Conservation (phyloP, 139 green algal species). For the Yamagishiella unicocca region DNA sequence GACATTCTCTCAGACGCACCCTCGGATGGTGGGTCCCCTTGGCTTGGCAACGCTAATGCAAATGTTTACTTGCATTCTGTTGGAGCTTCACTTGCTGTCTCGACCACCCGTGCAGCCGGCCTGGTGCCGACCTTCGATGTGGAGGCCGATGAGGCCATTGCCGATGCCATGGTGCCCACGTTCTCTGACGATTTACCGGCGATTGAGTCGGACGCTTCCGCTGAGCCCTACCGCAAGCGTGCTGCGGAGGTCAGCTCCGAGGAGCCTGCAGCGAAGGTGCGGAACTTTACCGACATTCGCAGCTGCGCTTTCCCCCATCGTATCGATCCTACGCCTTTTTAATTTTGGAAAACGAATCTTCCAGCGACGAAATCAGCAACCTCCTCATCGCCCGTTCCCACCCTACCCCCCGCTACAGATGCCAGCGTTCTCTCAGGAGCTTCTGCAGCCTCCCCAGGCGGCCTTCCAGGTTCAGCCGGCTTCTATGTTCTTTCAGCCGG, state of each 20-base stretch:
- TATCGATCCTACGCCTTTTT: no score
- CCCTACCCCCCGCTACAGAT: no score
- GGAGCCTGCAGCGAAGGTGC: conserved; percentile 20
- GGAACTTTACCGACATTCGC: no score
- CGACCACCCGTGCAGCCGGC: conserved; percentile 30
- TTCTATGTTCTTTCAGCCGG: conserved; percentile 3
- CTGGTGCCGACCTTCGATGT: conserved; percentile 49
- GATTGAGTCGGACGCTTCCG: not conserved
- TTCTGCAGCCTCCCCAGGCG: not conserved
- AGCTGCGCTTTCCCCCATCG: no score
- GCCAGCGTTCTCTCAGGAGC: not conserved
- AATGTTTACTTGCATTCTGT: not conserved
- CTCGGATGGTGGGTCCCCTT: conserved; percentile 33
- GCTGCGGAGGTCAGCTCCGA: not conserved
- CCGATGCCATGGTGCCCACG: not conserved
- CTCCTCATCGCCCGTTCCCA: no score
- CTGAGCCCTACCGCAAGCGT: not conserved
- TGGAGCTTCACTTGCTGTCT: not conserved
- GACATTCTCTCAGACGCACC: conserved; percentile 51
- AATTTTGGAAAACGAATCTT: no score
- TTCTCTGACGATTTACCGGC: not conserved
- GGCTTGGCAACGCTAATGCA: no score
- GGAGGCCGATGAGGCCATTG: not conserved
- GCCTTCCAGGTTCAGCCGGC: not conserved
- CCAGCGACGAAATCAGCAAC: no score